Evolutionary conservation across 2,329 filamentous ascomycete genomes (phyloP).

Genomic region (Mycosphaerella arachidis): DNA sequence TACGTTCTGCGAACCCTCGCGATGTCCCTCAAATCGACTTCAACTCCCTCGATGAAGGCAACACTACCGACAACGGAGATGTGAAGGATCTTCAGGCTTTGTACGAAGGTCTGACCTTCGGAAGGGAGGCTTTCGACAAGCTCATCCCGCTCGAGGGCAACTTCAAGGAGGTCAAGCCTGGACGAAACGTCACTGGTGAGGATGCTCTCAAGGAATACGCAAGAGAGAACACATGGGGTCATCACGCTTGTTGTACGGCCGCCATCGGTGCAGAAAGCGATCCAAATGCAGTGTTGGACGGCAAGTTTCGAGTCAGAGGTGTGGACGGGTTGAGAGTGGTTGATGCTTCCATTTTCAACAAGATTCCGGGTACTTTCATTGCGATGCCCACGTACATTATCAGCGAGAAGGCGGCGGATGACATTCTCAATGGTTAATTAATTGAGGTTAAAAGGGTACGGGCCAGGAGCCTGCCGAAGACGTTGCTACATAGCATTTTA

Average conservation of each 20-base stretch:
- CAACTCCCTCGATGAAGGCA: conserved; percentile 53
- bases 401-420: conserved; percentile 59
- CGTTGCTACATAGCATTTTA: no score
- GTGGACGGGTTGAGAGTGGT: conserved; percentile 56
- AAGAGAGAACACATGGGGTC: conserved; percentile 51
- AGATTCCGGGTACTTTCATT: conserved; percentile 53
- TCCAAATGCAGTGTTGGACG: conserved; percentile 48
- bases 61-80: conserved; percentile 31
- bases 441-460: no score
- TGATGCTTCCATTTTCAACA: conserved; percentile 56
- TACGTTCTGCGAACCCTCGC: conserved; percentile 58
- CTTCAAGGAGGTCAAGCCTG: conserved; percentile 44
- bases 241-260: conserved; percentile 55
- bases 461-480: no score
- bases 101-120: conserved; percentile 52
- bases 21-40: conserved; percentile 61
- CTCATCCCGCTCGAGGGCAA: conserved; percentile 40
- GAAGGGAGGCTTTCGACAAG: conserved; percentile 37
- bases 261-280: conserved; percentile 46
- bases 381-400: conserved; percentile 53
- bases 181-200: conserved; percentile 38
- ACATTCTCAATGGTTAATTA: conserved; percentile 37
- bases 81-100: conserved; percentile 48
- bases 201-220: conserved; percentile 47
- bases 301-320: conserved; percentile 54